phyloP scores from a whole-genome alignment of 352 stramenopile genomes.

The Phytophthora syringae region DNA sequence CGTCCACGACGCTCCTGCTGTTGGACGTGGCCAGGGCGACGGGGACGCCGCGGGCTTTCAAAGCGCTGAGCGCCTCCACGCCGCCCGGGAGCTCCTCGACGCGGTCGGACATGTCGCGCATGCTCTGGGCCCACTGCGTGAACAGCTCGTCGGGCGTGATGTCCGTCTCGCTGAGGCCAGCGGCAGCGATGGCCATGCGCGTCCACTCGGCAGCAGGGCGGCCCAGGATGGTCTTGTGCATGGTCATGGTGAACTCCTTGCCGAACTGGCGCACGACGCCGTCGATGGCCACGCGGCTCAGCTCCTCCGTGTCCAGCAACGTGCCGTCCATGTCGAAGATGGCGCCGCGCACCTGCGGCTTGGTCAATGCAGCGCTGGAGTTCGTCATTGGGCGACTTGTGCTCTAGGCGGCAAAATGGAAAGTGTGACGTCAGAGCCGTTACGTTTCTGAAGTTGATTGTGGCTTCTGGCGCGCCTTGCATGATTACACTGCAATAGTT shows the following conservation, averaged over 20 bases:
- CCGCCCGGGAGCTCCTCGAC: conserved; percentile 64
- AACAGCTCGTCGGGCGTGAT: conserved; percentile 66
- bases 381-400: conserved; percentile 19
- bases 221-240: conserved; percentile 82
- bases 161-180: conserved; percentile 37
- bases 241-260: conserved; percentile 58
- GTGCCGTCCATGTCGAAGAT: conserved; percentile 90
- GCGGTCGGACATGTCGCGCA: conserved; percentile 62
- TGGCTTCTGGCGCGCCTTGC: not conserved
- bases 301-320: conserved; percentile 80
- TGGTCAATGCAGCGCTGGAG: conserved; percentile 1
- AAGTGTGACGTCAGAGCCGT: conserved; percentile 19
- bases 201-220: conserved; percentile 75
- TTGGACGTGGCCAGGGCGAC: conserved; percentile 81
- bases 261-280: conserved; percentile 60
- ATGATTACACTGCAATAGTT: conserved; percentile 14
- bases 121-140: conserved; percentile 64
- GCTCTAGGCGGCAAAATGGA: conserved; percentile 15
- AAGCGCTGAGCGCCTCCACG: conserved; percentile 47
- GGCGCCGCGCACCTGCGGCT: conserved; percentile 43
- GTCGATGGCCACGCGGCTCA: conserved; percentile 70
- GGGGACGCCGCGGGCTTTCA: conserved; percentile 62
- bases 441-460: conserved; percentile 25
- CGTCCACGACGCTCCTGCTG: conserved; percentile 60
- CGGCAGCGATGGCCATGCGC: conserved; percentile 61